Evolutionary conservation across 2,329 filamentous ascomycete species (phyloP).

Genomic region (Botrytis galanthina): DNA sequence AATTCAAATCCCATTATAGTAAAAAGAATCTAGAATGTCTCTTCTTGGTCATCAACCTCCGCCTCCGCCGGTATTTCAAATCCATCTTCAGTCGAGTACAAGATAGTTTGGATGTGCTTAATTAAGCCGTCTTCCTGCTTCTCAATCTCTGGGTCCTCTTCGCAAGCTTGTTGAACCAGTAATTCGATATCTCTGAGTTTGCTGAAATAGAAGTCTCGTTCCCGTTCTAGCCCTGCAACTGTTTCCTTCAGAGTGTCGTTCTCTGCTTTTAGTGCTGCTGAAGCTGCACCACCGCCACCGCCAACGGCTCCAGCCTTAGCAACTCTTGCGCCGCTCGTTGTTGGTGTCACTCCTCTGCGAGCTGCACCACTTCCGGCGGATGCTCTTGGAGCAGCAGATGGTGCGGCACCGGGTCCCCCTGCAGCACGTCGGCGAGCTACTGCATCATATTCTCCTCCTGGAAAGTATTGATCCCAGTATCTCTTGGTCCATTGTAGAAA

Average conservation of each 20-base stretch:
- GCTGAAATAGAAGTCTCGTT: constrained; percentile 98
- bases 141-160: constrained; percentile 88
- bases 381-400: constrained; percentile 50
- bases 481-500: constrained; percentile 96
- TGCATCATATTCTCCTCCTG: constrained; percentile 95
- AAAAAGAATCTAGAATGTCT: constrained; percentile 61
- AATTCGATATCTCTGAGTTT: constrained; percentile 97
- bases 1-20: constrained; percentile 26
- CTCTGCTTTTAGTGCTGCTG: constrained; percentile 76
- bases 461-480: constrained; percentile 98
- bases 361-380: constrained; percentile 44
- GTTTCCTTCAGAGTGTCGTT: constrained; percentile 90
- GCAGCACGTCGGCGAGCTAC: constrained; percentile 78
- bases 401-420: constrained; percentile 53
- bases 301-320: constrained; percentile 46
- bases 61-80: constrained; percentile 84
- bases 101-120: constrained; percentile 93
- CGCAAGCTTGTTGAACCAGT: constrained; percentile 86
- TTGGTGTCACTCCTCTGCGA: constrained; percentile 43
- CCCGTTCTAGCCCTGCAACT: constrained; percentile 88
- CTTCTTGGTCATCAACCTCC: constrained; percentile 68
- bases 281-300: constrained; percentile 53
- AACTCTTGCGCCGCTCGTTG: constrained; percentile 45
- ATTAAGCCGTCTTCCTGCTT: constrained; percentile 89
- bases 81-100: constrained; percentile 93